Evolutionary conservation across 2,329 filamentous ascomycete species (phyloP).

Genomic region (Cladosporium halotolerans): DNA sequence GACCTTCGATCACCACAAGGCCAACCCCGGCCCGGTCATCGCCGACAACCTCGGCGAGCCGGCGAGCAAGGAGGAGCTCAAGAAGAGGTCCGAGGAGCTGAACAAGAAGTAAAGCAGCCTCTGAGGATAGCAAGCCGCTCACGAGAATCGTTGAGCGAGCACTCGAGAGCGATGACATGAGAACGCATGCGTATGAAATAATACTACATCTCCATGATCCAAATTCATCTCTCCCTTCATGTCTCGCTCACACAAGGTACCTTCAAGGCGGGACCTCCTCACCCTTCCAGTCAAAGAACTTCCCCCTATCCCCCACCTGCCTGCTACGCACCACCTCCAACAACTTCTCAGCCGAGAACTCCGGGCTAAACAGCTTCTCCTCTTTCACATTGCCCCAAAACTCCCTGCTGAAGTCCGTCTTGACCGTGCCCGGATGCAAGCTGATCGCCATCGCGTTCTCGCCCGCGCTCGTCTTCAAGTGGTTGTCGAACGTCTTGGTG

Average conservation of each 20-base stretch:
- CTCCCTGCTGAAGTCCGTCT: slow-evolving; percentile 63
- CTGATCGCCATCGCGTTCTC: slow-evolving; percentile 61
- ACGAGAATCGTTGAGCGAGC: too few species aligned
- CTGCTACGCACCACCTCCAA: slow-evolving; percentile 51
- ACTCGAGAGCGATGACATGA: background rate
- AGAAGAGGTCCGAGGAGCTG: slow-evolving; percentile 45
- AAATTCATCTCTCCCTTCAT: too few species aligned
- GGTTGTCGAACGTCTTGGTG: slow-evolving; percentile 65
- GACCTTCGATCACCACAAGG: slow-evolving; percentile 35
- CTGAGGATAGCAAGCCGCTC: too few species aligned
- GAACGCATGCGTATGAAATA: slow-evolving; percentile 1
- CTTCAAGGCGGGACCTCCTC: slow-evolving; percentile 53
- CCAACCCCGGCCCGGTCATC: slow-evolving; percentile 41
- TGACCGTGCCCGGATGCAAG: slow-evolving; percentile 76
- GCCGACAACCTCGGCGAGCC: slow-evolving; percentile 39
- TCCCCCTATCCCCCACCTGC: slow-evolving; percentile 49
- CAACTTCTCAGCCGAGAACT: slow-evolving; percentile 61
- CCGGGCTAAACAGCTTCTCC: slow-evolving; percentile 60
- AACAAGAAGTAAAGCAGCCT: slow-evolving; percentile 32
- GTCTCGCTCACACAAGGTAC: background rate
- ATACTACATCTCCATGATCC: background rate
- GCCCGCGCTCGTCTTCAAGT: slow-evolving; percentile 51
- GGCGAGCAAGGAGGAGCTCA: slow-evolving; percentile 44
- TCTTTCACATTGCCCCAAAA: slow-evolving; percentile 62
- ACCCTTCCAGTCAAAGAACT: slow-evolving; percentile 65